phyloP scores from a whole-genome alignment of 2,329 filamentous ascomycete species.

The Fulvia fulva region DNA sequence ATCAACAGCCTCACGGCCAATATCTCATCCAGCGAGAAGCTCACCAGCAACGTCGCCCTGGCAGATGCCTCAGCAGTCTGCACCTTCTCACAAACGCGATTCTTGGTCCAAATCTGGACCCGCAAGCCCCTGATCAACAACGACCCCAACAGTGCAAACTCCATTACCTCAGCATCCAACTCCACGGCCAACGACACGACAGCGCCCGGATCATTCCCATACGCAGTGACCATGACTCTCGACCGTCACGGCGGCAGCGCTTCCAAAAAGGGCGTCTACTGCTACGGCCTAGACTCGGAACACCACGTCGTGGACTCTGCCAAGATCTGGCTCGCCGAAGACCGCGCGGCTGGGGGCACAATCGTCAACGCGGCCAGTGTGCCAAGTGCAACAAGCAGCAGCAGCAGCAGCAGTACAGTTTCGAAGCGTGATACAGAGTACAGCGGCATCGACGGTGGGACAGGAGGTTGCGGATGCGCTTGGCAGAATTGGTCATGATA shows the following conservation, averaged over 20 bases:
- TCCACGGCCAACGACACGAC: slow-evolving; percentile 44
- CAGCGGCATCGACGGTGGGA: slow-evolving; percentile 56
- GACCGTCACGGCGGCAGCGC: slow-evolving; percentile 57
- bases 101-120: slow-evolving; percentile 62
- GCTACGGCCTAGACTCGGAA: slow-evolving; percentile 53
- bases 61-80: slow-evolving; percentile 26
- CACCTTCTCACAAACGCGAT: slow-evolving; percentile 59
- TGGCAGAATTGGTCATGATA: slow-evolving; percentile 52
- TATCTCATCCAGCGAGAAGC: slow-evolving; percentile 14
- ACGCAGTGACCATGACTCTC: slow-evolving; percentile 56
- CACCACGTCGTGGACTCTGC: slow-evolving; percentile 41
- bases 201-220: slow-evolving; percentile 57
- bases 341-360: slow-evolving; percentile 45
- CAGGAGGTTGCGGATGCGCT: slow-evolving; percentile 56
- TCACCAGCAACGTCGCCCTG: slow-evolving; percentile 17
- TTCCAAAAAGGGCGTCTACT: slow-evolving; percentile 56
- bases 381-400: slow-evolving; percentile 32
- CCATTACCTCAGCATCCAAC: slow-evolving; percentile 1
- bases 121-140: slow-evolving; percentile 27
- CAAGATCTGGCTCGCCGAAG: slow-evolving; percentile 50
- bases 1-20: slow-evolving; percentile 56
- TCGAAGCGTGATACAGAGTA: not conserved
- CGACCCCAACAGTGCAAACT: not conserved
- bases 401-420: slow-evolving; percentile 1
- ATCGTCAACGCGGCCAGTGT: slow-evolving; percentile 50